These are phyloP conservation scores for Colletotrichum tropicicola DNA, from an alignment of 2,329 filamentous ascomycete genomes.

Conservation along the genomic window DNA sequence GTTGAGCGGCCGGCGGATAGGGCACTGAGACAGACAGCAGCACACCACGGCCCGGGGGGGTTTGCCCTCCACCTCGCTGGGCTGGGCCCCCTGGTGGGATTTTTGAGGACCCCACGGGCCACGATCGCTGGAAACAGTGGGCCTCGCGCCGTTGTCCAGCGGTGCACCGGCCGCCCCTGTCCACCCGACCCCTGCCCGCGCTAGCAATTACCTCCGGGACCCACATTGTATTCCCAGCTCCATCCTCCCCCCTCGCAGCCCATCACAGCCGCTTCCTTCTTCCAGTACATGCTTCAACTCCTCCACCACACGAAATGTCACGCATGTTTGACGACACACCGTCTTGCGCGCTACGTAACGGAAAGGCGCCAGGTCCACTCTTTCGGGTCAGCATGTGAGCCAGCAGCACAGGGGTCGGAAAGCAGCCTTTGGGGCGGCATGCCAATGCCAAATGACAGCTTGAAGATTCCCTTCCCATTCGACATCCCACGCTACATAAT, in stretches of 20 bases:
- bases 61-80: too few relatives aligned
- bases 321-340: slow-evolving; percentile 1
- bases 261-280: not conserved
- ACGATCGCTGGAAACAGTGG: not conserved
- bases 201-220: slow-evolving; percentile 3
- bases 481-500: not conserved
- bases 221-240: slow-evolving; percentile 7
- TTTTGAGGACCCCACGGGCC: not conserved
- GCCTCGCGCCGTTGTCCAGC: too few relatives aligned
- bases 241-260: not conserved
- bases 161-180: too few relatives aligned
- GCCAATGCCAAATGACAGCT: not conserved
- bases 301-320: not conserved
- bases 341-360: not conserved
- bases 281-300: not conserved
- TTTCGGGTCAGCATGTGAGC: not conserved
- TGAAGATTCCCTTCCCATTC: not conserved
- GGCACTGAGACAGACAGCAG: not conserved
- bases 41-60: too few relatives aligned
- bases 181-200: not conserved
- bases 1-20: not conserved
- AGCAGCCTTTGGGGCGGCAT: not conserved
- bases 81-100: not conserved
- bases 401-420: not conserved
- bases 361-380: not conserved